Evolutionary conservation across 176 grass and related monocot species (phyloP).

Genomic region (Phragmites australis): DNA sequence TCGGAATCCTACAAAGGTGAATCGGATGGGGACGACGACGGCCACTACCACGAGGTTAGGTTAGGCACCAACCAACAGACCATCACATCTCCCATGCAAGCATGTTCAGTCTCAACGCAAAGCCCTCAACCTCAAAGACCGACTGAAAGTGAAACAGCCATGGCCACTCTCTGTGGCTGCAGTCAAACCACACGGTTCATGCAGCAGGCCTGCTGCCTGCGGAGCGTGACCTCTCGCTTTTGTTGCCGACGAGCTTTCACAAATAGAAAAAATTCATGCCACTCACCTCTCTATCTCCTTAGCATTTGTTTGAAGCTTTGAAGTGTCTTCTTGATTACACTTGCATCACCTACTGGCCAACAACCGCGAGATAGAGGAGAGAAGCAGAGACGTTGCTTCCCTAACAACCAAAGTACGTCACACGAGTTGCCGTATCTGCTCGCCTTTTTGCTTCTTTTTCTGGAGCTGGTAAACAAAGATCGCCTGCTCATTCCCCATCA

Average conservation of each 20-base stretch:
- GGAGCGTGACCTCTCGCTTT: neutral
- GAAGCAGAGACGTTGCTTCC: constrained; percentile 29
- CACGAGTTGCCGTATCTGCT: constrained; percentile 2
- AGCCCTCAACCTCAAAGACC: neutral
- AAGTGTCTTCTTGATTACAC: constrained; percentile 37
- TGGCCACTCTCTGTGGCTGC: neutral
- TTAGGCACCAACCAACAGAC: neutral
- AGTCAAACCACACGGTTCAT: neutral
- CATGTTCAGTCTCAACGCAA: neutral
- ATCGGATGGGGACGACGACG: constrained; percentile 4
- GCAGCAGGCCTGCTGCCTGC: neutral
- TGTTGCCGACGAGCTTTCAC: constrained; percentile 21
- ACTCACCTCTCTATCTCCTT: neutral
- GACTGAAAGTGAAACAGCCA: neutral
- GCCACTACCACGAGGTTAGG: too few relatives aligned
- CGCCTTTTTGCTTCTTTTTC: neutral
- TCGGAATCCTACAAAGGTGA: neutral
- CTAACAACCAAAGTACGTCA: constrained; percentile 36
- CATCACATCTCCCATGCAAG: neutral
- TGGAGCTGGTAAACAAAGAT: neutral
- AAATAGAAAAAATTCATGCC: neutral
- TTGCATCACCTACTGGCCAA: constrained; percentile 39
- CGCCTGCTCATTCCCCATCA: neutral
- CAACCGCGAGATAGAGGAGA: neutral
- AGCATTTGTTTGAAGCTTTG: constrained; percentile 5